These are phyloP conservation scores for Solanum peruvianum DNA, from an alignment of 257 asterid species.

Conservation along the genomic window DNA sequence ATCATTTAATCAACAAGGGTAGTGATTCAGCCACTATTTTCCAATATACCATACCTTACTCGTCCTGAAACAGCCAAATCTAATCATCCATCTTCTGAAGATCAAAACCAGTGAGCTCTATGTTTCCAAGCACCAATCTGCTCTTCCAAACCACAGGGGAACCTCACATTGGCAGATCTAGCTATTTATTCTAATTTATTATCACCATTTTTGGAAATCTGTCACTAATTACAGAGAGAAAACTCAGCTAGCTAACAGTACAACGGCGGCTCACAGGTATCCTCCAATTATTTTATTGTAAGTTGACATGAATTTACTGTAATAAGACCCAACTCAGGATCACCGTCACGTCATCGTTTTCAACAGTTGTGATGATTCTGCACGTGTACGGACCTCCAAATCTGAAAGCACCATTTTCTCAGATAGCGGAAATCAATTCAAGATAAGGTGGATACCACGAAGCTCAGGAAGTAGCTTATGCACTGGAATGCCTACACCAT, in stretches of 20 bases:
- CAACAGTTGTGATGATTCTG: background rate
- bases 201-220: background rate
- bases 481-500: background rate
- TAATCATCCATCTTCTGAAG: background rate
- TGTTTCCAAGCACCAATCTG: background rate
- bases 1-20: background rate
- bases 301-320: background rate
- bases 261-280: background rate
- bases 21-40: background rate
- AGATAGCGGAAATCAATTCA: background rate
- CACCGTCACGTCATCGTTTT: background rate
- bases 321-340: background rate
- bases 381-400: background rate
- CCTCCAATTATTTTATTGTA: background rate
- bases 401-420: background rate
- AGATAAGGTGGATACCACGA: background rate
- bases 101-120: background rate
- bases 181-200: background rate
- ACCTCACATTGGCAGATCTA: background rate
- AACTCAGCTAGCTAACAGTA: background rate
- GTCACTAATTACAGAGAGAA: background rate
- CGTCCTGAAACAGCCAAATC: background rate
- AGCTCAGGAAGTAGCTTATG: background rate
- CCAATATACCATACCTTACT: background rate
- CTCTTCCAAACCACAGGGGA: background rate